A percentile compares a stretch with the other conserved stretches of the same genome.
Evolutionary conservation across 345 rosid species (phyloP).

Genomic region (Salix arbutifolia): DNA sequence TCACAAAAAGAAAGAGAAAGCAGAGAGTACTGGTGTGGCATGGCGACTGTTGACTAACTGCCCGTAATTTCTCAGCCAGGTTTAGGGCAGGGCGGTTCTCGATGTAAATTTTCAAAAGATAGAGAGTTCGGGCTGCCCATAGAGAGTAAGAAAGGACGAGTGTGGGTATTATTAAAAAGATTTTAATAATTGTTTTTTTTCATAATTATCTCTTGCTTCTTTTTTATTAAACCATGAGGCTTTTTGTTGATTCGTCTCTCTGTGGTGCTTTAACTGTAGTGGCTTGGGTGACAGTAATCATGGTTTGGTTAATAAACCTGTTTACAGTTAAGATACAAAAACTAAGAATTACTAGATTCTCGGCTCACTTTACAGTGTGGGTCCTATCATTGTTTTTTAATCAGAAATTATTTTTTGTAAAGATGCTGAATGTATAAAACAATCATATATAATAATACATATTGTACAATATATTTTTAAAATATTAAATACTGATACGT

Average conservation of each 20-base stretch:
- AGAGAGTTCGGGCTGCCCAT: constrained; percentile 31
- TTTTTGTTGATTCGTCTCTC: background rate
- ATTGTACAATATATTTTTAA: too few relatives aligned
- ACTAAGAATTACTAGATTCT: too few relatives aligned
- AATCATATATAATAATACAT: too few relatives aligned
- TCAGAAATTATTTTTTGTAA: too few relatives aligned
- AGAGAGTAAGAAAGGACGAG: constrained; percentile 15
- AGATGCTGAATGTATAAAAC: too few relatives aligned
- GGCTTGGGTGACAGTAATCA: background rate
- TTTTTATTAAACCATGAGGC: background rate
- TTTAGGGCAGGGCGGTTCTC: constrained; percentile 29
- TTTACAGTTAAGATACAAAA: background rate
- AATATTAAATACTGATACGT: too few relatives aligned
- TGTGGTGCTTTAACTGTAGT: background rate
- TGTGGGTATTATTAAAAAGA: constrained; percentile 2
- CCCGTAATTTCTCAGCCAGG: constrained; percentile 39
- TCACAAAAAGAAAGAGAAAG: constrained; percentile 13
- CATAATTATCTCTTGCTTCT: background rate
- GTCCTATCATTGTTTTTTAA: too few relatives aligned
- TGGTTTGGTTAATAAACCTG: background rate
- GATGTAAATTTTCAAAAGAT: background rate
- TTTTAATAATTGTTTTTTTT: background rate
- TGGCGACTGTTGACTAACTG: constrained; percentile 22
- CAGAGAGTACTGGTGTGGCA: constrained; percentile 24
- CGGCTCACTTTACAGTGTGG: too few relatives aligned